phyloP scores from a whole-genome alignment of 331 rosid species.

The Arachis monticola region DNA sequence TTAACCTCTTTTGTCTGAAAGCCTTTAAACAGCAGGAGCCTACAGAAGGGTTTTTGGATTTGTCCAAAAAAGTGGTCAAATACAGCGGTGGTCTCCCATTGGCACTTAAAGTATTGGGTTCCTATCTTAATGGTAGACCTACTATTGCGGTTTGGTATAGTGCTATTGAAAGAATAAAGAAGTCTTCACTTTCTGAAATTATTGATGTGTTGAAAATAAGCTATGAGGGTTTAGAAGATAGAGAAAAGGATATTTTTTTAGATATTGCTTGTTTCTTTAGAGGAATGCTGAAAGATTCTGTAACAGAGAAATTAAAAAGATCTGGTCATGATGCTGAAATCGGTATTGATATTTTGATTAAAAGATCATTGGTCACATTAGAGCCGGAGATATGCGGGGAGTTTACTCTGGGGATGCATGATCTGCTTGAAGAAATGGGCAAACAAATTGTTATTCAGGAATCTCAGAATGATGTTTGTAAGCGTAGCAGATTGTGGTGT shows the following conservation, averaged over 20 bases:
- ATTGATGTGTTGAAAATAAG: neutral
- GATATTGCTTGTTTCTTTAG: neutral
- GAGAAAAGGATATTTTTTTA: neutral
- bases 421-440: neutral
- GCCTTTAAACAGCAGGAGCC: neutral
- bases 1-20: neutral
- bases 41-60: neutral
- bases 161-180: neutral
- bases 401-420: neutral
- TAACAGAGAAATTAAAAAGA: neutral
- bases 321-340: neutral
- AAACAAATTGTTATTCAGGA: neutral
- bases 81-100: neutral
- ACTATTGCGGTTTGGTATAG: neutral
- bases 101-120: neutral
- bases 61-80: neutral
- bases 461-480: neutral
- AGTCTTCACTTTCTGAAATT: neutral
- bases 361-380: neutral
- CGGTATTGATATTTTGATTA: neutral
- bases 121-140: neutral
- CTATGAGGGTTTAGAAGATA: neutral
- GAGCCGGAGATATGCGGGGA: too few relatives aligned
- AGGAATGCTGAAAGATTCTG: neutral
- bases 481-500: neutral